A percentile compares a stretch with the other conserved stretches of the same genome.
Evolutionary conservation across 1,284 basidiomycete genomes (phyloP).

Genomic region (Erythrobasidium hasegawianum): DNA sequence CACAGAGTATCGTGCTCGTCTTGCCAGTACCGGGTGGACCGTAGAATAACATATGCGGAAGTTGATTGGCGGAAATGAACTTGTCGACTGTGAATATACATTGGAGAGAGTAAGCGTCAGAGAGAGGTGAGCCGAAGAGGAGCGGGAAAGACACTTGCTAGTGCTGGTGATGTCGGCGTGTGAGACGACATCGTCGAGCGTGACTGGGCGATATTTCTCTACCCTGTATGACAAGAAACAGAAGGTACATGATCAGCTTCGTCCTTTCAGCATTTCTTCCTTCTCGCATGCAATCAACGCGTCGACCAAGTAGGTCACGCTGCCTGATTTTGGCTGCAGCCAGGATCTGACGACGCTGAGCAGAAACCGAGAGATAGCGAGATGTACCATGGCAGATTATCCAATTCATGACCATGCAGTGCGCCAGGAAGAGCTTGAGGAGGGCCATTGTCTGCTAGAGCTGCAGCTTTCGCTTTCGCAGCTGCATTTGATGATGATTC

Average conservation of each 20-base stretch:
- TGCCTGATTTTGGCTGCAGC: no score
- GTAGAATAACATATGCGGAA: constrained; percentile 95
- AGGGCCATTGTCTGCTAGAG: constrained; percentile 16
- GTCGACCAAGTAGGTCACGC: background rate
- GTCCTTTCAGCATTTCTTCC: background rate
- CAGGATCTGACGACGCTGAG: no score
- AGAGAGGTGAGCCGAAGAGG: constrained; percentile 7
- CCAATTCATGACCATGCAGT: constrained; percentile 29
- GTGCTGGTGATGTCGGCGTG: constrained; percentile 90
- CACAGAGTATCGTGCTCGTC: constrained; percentile 95
- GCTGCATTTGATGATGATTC: no score
- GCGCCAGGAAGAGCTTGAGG: constrained; percentile 19
- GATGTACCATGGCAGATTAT: constrained; percentile 30
- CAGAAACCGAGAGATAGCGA: background rate
- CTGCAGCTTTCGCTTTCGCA: no score
- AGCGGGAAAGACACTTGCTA: no score
- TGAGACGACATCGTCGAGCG: constrained; percentile 85
- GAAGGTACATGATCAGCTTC: background rate
- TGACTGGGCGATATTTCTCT: constrained; percentile 87
- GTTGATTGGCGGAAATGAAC: constrained; percentile 89
- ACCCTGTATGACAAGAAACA: constrained; percentile 61
- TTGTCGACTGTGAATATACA: constrained; percentile 73
- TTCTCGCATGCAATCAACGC: constrained; percentile 3
- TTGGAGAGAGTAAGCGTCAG: constrained; percentile 2
- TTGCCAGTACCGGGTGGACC: constrained; percentile 97